A percentile compares a stretch with the other conserved stretches of the same genome.
These are phyloP conservation scores for Kwoniella sp. DNA, from an alignment of 768 basidiomycete species.

Conservation along the genomic window DNA sequence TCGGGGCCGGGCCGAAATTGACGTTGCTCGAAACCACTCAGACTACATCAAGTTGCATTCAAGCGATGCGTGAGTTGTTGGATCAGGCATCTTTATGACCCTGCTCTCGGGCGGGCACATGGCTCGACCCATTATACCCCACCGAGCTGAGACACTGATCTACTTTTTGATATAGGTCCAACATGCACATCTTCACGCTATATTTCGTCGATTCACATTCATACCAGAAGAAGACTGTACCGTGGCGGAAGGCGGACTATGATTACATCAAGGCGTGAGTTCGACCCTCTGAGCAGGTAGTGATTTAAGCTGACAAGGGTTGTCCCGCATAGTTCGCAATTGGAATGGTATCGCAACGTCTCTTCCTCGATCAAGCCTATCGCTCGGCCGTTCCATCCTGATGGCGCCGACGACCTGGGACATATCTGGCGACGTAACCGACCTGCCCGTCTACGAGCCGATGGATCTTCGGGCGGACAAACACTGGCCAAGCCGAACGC, in stretches of 20 bases:
- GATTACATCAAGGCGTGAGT: conserved; percentile 78
- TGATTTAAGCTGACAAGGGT: background rate
- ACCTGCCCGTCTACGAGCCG: background rate
- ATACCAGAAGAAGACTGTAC: conserved; percentile 60
- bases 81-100: too few relatives aligned
- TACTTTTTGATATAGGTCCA: conserved; percentile 62
- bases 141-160: background rate
- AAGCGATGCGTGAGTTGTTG: conserved; percentile 71
- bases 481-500: conserved; percentile 88
- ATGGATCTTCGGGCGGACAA: conserved; percentile 3
- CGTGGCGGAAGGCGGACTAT: conserved; percentile 70
- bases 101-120: background rate
- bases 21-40: conserved; percentile 13
- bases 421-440: conserved; percentile 64
- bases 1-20: background rate
- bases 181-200: conserved; percentile 81
- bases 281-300: background rate
- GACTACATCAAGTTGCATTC: conserved; percentile 80
- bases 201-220: conserved; percentile 90
- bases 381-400: conserved; percentile 79
- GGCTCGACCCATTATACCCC: background rate
- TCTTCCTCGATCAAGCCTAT: conserved; percentile 73
- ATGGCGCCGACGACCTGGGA: conserved; percentile 71
- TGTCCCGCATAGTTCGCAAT: conserved; percentile 65
- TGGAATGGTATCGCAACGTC: conserved; percentile 85